Evolutionary conservation across 805 yeast genomes (phyloP).

Genomic region (Hanseniaspora nectarophila): DNA sequence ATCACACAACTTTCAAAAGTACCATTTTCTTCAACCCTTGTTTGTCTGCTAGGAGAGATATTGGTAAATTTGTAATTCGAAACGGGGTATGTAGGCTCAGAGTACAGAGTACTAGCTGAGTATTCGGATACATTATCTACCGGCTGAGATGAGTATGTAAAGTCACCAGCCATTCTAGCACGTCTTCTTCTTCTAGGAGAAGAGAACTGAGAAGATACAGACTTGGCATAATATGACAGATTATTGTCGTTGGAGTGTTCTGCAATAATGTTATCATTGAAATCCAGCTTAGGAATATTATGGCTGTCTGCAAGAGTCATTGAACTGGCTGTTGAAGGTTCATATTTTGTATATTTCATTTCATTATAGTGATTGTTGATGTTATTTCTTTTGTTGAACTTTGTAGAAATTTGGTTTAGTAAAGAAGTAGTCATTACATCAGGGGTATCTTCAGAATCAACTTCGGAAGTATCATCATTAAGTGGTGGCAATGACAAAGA

Average conservation of each 20-base stretch:
- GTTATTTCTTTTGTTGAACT: not conserved
- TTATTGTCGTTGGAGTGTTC: not conserved
- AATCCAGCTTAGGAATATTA: conserved; percentile 2
- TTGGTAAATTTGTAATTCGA: not conserved
- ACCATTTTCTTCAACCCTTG: not conserved
- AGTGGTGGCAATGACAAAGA: not conserved
- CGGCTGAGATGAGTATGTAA: not conserved
- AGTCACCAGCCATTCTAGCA: conserved; percentile 6
- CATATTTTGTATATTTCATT: not conserved
- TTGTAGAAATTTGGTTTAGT: not conserved
- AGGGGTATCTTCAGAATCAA: not conserved
- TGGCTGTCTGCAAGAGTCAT: not conserved
- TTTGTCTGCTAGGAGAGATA: not conserved
- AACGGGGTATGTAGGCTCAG: not conserved
- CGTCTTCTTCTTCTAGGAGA: conserved; percentile 20
- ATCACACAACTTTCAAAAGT: conserved; percentile 26
- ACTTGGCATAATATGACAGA: conserved; percentile 28
- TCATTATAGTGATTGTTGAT: not conserved
- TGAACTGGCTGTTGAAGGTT: not conserved
- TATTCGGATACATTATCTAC: conserved; percentile 21
- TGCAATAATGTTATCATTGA: not conserved
- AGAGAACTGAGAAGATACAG: conserved; percentile 23
- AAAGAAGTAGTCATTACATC: conserved; percentile 4
- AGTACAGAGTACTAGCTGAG: conserved; percentile 21
- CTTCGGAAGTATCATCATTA: not conserved